These are phyloP conservation scores for Calocybe indica DNA, from an alignment of 768 basidiomycete species.

Conservation along the genomic window DNA sequence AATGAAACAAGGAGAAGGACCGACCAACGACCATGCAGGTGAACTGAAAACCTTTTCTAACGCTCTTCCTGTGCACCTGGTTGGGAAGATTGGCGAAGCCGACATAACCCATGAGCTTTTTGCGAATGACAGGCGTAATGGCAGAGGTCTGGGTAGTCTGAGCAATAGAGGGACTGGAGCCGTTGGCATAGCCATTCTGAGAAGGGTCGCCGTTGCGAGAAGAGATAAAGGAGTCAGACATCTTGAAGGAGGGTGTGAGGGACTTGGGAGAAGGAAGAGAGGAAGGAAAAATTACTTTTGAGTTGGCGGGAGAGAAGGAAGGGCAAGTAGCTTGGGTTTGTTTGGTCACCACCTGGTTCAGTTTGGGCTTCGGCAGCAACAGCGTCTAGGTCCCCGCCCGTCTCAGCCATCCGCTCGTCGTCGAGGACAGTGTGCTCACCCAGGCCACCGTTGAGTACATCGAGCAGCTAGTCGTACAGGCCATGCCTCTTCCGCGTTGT, in stretches of 20 bases:
- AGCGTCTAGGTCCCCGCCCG: slow-evolving; percentile 21
- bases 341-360: slow-evolving; percentile 38
- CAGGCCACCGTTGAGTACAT: slow-evolving; percentile 10
- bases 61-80: slow-evolving; percentile 98
- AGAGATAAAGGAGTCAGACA: slow-evolving; percentile 74
- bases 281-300: slow-evolving; percentile 42
- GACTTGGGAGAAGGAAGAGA: slow-evolving; percentile 20
- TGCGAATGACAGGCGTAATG: slow-evolving; percentile 56
- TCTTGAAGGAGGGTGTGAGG: slow-evolving; percentile 34
- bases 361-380: slow-evolving; percentile 47
- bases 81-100: slow-evolving; percentile 98
- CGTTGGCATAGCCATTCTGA: slow-evolving; percentile 56
- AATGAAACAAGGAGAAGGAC: slow-evolving; percentile 12
- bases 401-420: slow-evolving; percentile 4
- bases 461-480: not conserved
- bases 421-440: slow-evolving; percentile 20
- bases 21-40: slow-evolving; percentile 97
- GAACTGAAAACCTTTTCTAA: slow-evolving; percentile 98
- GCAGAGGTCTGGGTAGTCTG: slow-evolving; percentile 27
- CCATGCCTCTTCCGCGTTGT: no score
- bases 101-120: slow-evolving; percentile 94
- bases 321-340: slow-evolving; percentile 47
- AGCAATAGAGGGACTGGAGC: slow-evolving; percentile 56
- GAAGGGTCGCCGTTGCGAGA: slow-evolving; percentile 58
- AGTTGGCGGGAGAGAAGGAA: slow-evolving; percentile 45